These are phyloP conservation scores for Thalassiosira profunda DNA, from an alignment of 108 stramenopile genomes.

Conservation along the genomic window DNA sequence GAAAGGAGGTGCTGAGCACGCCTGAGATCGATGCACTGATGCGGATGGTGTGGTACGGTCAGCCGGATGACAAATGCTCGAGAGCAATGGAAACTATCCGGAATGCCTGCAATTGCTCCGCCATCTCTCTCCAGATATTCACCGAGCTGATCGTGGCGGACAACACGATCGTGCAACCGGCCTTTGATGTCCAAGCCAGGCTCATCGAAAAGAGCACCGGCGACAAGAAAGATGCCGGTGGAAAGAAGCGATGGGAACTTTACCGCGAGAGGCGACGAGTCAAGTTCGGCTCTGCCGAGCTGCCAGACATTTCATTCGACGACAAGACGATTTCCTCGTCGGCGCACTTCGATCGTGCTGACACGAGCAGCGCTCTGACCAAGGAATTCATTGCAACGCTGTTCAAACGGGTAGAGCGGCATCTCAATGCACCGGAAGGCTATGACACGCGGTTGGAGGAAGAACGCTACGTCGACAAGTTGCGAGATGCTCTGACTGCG, in stretches of 20 bases:
- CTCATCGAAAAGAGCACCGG: slow-evolving; percentile 9
- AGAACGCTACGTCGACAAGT: not conserved
- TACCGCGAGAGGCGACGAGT: slow-evolving; percentile 1
- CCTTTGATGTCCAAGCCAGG: slow-evolving; percentile 48
- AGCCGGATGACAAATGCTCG: not conserved
- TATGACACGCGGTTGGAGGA: not conserved
- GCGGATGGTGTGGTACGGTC: slow-evolving; percentile 36
- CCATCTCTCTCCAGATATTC: slow-evolving; percentile 35
- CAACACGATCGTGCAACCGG: slow-evolving; percentile 38
- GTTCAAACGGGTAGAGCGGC: not conserved
- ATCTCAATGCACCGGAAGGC: not conserved
- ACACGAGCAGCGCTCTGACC: not conserved
- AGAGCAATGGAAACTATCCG: slow-evolving; percentile 19
- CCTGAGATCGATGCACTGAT: slow-evolving; percentile 54
- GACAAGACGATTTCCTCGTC: not conserved
- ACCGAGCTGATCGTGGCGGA: slow-evolving; percentile 11
- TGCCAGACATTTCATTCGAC: not conserved
- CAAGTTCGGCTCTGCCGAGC: slow-evolving; percentile 11
- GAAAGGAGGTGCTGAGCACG: slow-evolving; percentile 29
- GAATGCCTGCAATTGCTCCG: not conserved
- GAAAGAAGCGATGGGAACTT: not conserved
- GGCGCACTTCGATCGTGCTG: not conserved
- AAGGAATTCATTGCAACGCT: slow-evolving; percentile 3
- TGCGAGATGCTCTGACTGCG: no score
- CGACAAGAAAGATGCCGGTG: no score